Evolutionary conservation across 1,139 yeast species (phyloP), one percentile per base, ranked within the genome.

Genomic region (Kodamaea alishanica): DNA sequence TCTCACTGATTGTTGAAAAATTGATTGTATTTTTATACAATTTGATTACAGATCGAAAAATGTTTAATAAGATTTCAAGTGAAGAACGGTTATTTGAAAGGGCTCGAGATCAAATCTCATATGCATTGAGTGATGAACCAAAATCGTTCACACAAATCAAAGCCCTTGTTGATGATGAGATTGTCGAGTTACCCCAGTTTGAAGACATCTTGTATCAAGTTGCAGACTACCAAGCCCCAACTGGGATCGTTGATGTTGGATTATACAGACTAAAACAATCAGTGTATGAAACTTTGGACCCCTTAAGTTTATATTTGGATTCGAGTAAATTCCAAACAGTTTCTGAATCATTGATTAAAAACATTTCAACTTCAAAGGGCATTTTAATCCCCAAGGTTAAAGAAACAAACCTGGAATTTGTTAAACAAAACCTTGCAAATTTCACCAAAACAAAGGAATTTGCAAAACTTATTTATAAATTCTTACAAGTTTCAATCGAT

Each of bases 1-100:
- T 79, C 28, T 50, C 61, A 11, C 58, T 71, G 2, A 69, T 83
- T 10, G 55, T 76, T 8, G 81, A 78, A 42, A 77, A 74, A 39
- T 67, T 83, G 35, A 55, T 83, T 30, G 57, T 72, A 0, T 79
- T 81, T 48, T 49, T 81, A 15, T 84, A 83, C 54, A 71, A 75
- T 40, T 36, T 83, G 32, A 54, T 84, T 23, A 70, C 79, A 0
- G 81, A 78, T 47, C 70, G 92, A 46, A 60, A 63, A 22, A 61
- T 65, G 6, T 79, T 81, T 50, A 61, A 61, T 50, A 49, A 37
- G 39, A 55, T 34, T 36, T 58, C 39, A 28, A 54, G 41, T 48
- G 57, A 37, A 59, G 68, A 44, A 48, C 58, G 51, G 44, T 47
- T 45, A 24, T 45, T 45, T 25, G 46, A 40, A 38, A 56, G 42